phyloP scores from a whole-genome alignment of 1,284 basidiomycete species.

The Cystobasidium sp. region DNA sequence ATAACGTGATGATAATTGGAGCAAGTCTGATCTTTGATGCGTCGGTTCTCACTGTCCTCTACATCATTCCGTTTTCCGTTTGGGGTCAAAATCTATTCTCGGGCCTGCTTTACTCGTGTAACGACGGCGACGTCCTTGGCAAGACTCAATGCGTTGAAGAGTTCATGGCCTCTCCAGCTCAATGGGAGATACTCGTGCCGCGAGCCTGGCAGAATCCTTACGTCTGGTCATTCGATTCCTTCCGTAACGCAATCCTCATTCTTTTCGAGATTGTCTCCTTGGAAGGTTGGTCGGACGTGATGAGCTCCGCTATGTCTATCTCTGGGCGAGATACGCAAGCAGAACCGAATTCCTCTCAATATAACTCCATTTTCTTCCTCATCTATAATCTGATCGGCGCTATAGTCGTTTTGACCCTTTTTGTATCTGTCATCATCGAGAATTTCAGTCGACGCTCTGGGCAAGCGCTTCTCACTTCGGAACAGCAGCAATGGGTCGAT shows the following conservation, averaged over 20 bases:
- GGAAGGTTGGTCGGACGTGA: constrained; percentile 92
- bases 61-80: constrained; percentile 95
- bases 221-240: constrained; percentile 90
- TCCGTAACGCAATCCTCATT: constrained; percentile 82
- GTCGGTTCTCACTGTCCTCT: constrained; percentile 83
- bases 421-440: constrained; percentile 84
- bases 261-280: constrained; percentile 96
- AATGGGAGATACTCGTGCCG: constrained; percentile 72
- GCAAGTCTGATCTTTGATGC: constrained; percentile 86
- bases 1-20: constrained; percentile 88
- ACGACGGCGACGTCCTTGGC: constrained; percentile 68
- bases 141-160: constrained; percentile 75
- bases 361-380: constrained; percentile 89
- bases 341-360: constrained; percentile 70
- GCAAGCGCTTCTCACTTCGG: constrained; percentile 76
- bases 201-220: constrained; percentile 87
- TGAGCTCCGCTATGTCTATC: constrained; percentile 80
- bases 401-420: constrained; percentile 68
- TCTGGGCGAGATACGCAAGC: constrained; percentile 73
- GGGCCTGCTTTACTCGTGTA: constrained; percentile 83
- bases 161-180: constrained; percentile 63
- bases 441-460: constrained; percentile 89
- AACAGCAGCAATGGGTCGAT: constrained; percentile 96
- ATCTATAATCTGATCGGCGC: constrained; percentile 91
- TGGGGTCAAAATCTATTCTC: constrained; percentile 96